A percentile compares a stretch with the other conserved stretches of the same genome.
Evolutionary conservation across 1,284 basidiomycete genomes (phyloP).

Genomic region (Pseudozyma tsukubaensis): DNA sequence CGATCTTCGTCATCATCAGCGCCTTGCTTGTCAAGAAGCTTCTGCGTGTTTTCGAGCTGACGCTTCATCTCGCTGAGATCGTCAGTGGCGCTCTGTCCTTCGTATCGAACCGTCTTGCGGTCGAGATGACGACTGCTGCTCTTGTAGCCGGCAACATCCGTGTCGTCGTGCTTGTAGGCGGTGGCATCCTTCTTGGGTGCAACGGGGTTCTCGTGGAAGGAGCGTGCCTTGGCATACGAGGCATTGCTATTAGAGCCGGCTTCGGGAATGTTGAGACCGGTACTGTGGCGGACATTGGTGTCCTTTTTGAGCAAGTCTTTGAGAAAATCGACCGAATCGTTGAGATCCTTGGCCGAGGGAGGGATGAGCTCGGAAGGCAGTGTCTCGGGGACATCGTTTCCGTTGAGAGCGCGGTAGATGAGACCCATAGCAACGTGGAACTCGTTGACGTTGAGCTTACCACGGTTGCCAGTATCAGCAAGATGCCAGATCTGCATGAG

Average conservation of each 20-base stretch:
- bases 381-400: constrained; percentile 86
- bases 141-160: constrained; percentile 76
- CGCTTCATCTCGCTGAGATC: constrained; percentile 90
- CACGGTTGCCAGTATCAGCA: constrained; percentile 64
- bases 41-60: constrained; percentile 82
- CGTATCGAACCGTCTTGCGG: constrained; percentile 82
- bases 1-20: constrained; percentile 81
- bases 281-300: constrained; percentile 69
- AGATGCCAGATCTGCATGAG: constrained; percentile 88
- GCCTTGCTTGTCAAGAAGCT: constrained; percentile 81
- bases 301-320: constrained; percentile 91
- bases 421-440: constrained; percentile 99
- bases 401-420: constrained; percentile 86
- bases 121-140: constrained; percentile 89
- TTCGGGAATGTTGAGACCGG: constrained; percentile 69
- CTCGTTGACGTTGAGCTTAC: constrained; percentile 81
- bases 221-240: constrained; percentile 76
- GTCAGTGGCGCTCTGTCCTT: constrained; percentile 74
- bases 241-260: constrained; percentile 66
- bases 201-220: constrained; percentile 74
- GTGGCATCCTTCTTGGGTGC: constrained; percentile 84
- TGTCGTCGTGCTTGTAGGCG: constrained; percentile 87
- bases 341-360: constrained; percentile 90
- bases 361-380: constrained; percentile 91
- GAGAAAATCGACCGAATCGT: constrained; percentile 89